A percentile compares a stretch with the other conserved stretches of the same genome.
phyloP scores from a whole-genome alignment of 2,329 filamentous ascomycete species.

The Claviceps lovelessii region DNA sequence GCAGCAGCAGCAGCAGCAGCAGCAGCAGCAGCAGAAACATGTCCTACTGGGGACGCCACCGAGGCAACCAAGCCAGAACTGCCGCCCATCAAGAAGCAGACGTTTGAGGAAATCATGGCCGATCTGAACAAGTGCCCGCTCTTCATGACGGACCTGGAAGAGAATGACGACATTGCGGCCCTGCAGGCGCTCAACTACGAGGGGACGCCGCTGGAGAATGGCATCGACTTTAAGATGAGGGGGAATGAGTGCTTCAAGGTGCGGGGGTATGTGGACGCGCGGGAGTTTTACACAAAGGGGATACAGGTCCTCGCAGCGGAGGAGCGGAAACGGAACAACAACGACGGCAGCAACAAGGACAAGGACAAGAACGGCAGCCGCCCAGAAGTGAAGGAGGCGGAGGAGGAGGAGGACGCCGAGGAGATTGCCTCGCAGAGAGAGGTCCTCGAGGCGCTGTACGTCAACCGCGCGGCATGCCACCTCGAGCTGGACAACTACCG shows the following conservation, averaged over 20 bases:
- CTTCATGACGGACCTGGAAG: slow-evolving; percentile 90
- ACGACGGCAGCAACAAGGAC: slow-evolving; percentile 14
- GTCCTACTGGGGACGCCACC: neutral
- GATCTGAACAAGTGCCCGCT: slow-evolving; percentile 55
- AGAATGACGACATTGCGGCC: slow-evolving; percentile 74
- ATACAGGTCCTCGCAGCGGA: slow-evolving; percentile 55
- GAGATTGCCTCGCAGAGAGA: slow-evolving; percentile 45
- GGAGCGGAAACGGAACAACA: slow-evolving; percentile 36
- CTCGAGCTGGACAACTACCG: slow-evolving; percentile 81
- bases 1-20: neutral
- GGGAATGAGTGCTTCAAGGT: slow-evolving; percentile 77
- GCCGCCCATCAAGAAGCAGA: slow-evolving; percentile 32
- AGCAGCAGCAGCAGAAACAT: neutral
- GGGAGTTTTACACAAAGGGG: slow-evolving; percentile 86
- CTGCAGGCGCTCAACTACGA: slow-evolving; percentile 85
- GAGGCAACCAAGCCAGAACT: slow-evolving; percentile 28
- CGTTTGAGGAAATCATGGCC: slow-evolving; percentile 39
- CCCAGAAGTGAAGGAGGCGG: slow-evolving; percentile 14
- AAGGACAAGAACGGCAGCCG: slow-evolving; percentile 10
- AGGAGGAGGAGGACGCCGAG: slow-evolving; percentile 40
- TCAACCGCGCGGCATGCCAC: slow-evolving; percentile 83
- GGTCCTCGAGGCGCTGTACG: slow-evolving; percentile 61
- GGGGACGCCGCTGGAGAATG: slow-evolving; percentile 73
- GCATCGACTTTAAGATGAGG: slow-evolving; percentile 71
- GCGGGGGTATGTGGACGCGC: slow-evolving; percentile 65